A percentile compares a stretch with the other conserved stretches of the same genome.
phyloP scores from a whole-genome alignment of 2,329 filamentous ascomycete species.

The Talaromyces sp. region DNA sequence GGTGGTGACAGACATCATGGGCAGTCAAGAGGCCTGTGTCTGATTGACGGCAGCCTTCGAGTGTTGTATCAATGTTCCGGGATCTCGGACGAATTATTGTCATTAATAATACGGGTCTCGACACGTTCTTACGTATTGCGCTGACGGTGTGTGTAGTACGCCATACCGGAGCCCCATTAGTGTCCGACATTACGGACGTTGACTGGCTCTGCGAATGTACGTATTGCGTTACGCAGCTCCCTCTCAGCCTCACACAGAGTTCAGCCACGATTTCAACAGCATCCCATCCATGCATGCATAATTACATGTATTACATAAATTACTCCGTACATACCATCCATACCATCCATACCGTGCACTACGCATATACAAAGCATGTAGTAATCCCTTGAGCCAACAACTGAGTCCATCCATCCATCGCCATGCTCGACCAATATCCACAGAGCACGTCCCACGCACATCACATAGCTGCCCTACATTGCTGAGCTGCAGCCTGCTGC shows the following conservation, averaged over 20 bases:
- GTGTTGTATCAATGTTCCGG: not conserved
- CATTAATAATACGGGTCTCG: not conserved
- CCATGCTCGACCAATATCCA: not conserved
- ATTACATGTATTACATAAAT: not conserved
- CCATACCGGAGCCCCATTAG: not conserved
- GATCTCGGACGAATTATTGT: not conserved
- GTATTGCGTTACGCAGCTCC: not conserved
- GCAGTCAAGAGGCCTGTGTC: not conserved
- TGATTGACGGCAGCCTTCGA: not conserved
- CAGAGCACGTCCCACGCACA: not conserved
- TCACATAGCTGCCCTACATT: not conserved
- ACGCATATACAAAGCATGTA: not conserved
- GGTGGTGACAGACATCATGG: not conserved
- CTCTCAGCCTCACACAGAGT: not conserved
- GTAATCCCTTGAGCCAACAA: not conserved
- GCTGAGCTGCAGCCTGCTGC: not conserved
- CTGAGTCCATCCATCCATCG: not conserved
- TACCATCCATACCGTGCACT: not conserved
- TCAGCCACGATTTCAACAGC: not conserved
- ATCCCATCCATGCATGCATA: not conserved
- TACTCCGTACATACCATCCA: too few relatives aligned
- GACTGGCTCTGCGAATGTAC: not conserved
- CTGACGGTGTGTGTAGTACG: not conserved
- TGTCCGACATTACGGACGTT: not conserved
- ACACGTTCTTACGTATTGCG: not conserved